phyloP scores from a whole-genome alignment of 192 early-diverging fungal genomes.

The Phlyctochytrium arcticum region DNA sequence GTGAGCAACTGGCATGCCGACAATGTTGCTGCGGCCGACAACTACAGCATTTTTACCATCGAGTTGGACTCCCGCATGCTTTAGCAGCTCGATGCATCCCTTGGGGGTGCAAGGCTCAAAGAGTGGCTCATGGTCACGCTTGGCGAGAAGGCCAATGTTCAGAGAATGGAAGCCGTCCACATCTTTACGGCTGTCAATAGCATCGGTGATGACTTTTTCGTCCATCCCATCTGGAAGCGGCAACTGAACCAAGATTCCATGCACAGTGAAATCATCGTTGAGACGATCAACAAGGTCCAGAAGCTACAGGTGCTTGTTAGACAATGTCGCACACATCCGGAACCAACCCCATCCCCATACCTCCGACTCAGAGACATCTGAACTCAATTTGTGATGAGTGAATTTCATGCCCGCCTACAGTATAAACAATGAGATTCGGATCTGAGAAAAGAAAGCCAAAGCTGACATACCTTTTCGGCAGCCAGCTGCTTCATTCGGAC shows the following conservation, averaged over 20 bases:
- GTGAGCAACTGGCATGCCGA: slow-evolving; percentile 81
- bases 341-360: slow-evolving; percentile 24
- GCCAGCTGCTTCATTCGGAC: slow-evolving; percentile 91
- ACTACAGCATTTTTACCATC: slow-evolving; percentile 90
- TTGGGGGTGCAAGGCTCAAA: slow-evolving; percentile 98
- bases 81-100: slow-evolving; percentile 84
- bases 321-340: neutral
- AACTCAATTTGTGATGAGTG: slow-evolving; percentile 62
- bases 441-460: neutral
- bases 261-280: slow-evolving; percentile 77
- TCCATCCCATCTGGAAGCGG: slow-evolving; percentile 85
- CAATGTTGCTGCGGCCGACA: slow-evolving; percentile 95
- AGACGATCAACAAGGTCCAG: slow-evolving; percentile 62
- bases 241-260: slow-evolving; percentile 95
- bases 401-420: slow-evolving; percentile 72
- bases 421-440: neutral
- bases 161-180: slow-evolving; percentile 98
- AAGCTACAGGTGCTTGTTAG: no score
- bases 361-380: slow-evolving; percentile 63
- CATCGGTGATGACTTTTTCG: slow-evolving; percentile 77
- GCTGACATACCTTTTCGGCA: slow-evolving; percentile 62
- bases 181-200: slow-evolving; percentile 84
- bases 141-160: slow-evolving; percentile 90
- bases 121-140: slow-evolving; percentile 70
- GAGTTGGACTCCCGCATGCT: slow-evolving; percentile 58